A percentile compares a stretch with the other conserved stretches of the same genome.
phyloP scores from a whole-genome alignment of 495 filamentous ascomycete genomes.

The Chaetomium cochliodes region DNA sequence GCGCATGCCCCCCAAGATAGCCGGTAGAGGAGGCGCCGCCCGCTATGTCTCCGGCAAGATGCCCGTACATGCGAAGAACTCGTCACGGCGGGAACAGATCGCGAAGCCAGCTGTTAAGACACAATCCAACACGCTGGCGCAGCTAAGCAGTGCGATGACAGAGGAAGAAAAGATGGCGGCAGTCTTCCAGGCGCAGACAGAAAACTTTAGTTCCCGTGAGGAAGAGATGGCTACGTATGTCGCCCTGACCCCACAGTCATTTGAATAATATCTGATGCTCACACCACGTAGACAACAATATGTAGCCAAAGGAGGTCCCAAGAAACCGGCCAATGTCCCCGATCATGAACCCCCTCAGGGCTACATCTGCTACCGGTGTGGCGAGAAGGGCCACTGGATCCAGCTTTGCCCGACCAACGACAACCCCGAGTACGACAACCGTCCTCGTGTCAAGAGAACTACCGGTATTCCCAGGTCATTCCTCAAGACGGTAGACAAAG shows the following conservation, averaged over 20 bases:
- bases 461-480: slow-evolving; percentile 94
- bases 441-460: slow-evolving; percentile 86
- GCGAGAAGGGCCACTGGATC: slow-evolving; percentile 98
- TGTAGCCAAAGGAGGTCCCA: slow-evolving; percentile 50
- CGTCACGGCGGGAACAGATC: slow-evolving; percentile 63
- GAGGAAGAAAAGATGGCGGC: slow-evolving; percentile 90
- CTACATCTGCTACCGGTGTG: slow-evolving; percentile 97
- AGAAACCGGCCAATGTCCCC: slow-evolving; percentile 72
- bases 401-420: slow-evolving; percentile 96
- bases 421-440: slow-evolving; percentile 90
- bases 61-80: slow-evolving; percentile 83
- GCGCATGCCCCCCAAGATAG: slow-evolving; percentile 75
- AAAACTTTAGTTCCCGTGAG: slow-evolving; percentile 84
- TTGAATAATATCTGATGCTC: slow-evolving; percentile 29
- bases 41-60: slow-evolving; percentile 97
- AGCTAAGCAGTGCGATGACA: slow-evolving; percentile 70
- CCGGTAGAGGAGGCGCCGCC: slow-evolving; percentile 81
- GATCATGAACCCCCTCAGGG: slow-evolving; percentile 87
- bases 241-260: background rate
- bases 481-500: slow-evolving; percentile 89
- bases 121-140: slow-evolving; percentile 55
- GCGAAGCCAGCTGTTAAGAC: slow-evolving; percentile 55
- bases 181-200: slow-evolving; percentile 79
- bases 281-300: slow-evolving; percentile 52
- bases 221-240: slow-evolving; percentile 91